Percentiles rank a stretch among this genome's conserved stretches.
Conservation (phyloP, 1,139 yeast genomes). For the Kodamaea sp. region DNA sequence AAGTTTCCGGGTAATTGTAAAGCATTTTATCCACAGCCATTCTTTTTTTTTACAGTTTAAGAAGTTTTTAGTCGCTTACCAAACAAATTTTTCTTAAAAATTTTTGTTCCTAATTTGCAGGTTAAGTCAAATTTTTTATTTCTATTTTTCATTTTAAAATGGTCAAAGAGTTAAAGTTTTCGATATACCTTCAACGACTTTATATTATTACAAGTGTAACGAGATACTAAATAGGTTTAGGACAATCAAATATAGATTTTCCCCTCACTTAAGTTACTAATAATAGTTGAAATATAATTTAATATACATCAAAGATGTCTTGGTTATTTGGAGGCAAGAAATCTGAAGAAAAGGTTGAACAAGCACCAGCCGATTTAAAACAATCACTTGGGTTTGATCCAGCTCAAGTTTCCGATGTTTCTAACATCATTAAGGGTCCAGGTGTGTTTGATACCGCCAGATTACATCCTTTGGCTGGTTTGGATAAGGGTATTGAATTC, state of each 20-base stretch:
- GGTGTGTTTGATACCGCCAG: constrained; percentile 66
- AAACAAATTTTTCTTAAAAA: no score
- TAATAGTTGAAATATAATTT: constrained; percentile 5
- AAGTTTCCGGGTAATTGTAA: no score
- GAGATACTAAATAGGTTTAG: no score
- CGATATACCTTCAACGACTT: no score
- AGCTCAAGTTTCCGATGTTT: constrained; percentile 59
- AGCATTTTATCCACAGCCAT: no score
- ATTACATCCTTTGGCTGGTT: constrained; percentile 92
- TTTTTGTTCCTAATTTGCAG: neutral
- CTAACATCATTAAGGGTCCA: constrained; percentile 56
- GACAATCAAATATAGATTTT: no score
- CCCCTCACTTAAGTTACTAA: no score
- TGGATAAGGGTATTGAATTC: constrained; percentile 84
- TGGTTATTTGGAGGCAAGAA: constrained; percentile 61
- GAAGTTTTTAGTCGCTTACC: no score
- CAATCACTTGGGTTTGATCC: constrained; percentile 65
- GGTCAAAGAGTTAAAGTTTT: no score
- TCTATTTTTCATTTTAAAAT: neutral
- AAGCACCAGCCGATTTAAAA: constrained; percentile 28
- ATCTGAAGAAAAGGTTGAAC: constrained; percentile 15
- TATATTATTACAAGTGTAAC: no score
- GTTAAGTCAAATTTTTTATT: constrained; percentile 5
- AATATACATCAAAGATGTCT: constrained; percentile 40
- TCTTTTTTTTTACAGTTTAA: constrained; percentile 4